Conservation (phyloP, 2,329 filamentous ascomycete genomes). For the Pseudogymnoascus sp. region DNA sequence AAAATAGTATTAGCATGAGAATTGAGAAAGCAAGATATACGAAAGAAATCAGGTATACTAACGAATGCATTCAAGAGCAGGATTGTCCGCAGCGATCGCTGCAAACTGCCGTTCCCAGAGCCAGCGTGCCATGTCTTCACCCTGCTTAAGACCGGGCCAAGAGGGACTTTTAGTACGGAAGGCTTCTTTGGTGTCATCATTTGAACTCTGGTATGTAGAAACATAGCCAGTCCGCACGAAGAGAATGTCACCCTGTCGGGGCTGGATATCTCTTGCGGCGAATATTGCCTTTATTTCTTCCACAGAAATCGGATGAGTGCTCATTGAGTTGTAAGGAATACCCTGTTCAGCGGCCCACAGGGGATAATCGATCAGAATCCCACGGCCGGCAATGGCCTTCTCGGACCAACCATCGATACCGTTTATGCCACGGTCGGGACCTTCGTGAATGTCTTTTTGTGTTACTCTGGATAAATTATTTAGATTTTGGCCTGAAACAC, state of each 20-base stretch:
- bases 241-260: conserved; percentile 34
- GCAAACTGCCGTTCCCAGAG: conserved; percentile 40
- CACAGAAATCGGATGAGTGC: conserved; percentile 26
- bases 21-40: conserved; percentile 13
- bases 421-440: conserved; percentile 16
- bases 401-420: conserved; percentile 31
- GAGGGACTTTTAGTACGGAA: conserved; percentile 19
- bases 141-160: conserved; percentile 18
- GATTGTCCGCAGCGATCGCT: conserved; percentile 38
- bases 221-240: conserved; percentile 34
- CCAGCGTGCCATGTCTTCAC: conserved; percentile 32
- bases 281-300: conserved; percentile 30
- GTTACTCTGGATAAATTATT: conserved; percentile 20
- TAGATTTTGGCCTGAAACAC: background rate
- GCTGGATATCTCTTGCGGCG: conserved; percentile 28
- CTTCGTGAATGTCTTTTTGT: conserved; percentile 24
- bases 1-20: background rate
- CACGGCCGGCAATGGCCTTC: conserved; percentile 42
- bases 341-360: conserved; percentile 50
- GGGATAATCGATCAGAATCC: conserved; percentile 47
- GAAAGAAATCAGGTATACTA: conserved; percentile 23
- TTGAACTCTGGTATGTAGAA: conserved; percentile 25
- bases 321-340: conserved; percentile 49
- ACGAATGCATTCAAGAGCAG: conserved; percentile 36
- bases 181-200: conserved; percentile 19